Evolutionary conservation across 805 yeast genomes (phyloP).

Genomic region (Metschnikowia rubicola): DNA sequence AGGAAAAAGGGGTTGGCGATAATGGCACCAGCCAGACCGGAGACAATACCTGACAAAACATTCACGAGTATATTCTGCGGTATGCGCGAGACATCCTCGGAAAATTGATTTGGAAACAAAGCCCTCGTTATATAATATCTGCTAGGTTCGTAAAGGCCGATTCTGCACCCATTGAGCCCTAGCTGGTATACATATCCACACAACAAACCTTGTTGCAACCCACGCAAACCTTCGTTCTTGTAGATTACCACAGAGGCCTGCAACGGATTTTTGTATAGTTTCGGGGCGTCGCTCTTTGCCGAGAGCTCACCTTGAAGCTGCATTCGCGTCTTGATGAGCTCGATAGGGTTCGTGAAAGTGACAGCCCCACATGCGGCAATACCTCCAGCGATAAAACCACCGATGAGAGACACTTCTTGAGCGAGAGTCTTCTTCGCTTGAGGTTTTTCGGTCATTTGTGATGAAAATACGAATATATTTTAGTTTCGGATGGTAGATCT

Average conservation of each 20-base stretch:
- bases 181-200: slow-evolving; percentile 91
- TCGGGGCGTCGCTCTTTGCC: slow-evolving; percentile 47
- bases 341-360: slow-evolving; percentile 94
- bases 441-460: slow-evolving; percentile 4
- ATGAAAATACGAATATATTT: neutral
- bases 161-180: slow-evolving; percentile 88
- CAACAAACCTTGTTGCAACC: slow-evolving; percentile 83
- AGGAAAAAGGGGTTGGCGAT: slow-evolving; percentile 89
- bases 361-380: slow-evolving; percentile 96
- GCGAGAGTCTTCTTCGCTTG: slow-evolving; percentile 8
- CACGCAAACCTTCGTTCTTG: slow-evolving; percentile 79
- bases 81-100: slow-evolving; percentile 32
- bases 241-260: slow-evolving; percentile 77
- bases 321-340: slow-evolving; percentile 91
- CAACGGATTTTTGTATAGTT: slow-evolving; percentile 70
- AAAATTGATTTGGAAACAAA: slow-evolving; percentile 48
- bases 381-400: slow-evolving; percentile 86
- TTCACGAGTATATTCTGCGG: slow-evolving; percentile 52
- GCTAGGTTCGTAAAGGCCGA: slow-evolving; percentile 91
- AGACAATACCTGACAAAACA: slow-evolving; percentile 71
- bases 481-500: neutral
- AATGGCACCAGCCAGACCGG: slow-evolving; percentile 88
- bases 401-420: slow-evolving; percentile 52
- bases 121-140: slow-evolving; percentile 56
- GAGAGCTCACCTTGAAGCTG: slow-evolving; percentile 92